Base-by-base conservation (phyloP, 2,329 filamentous ascomycete genomes). In the Spiromastix sp. region DNA sequence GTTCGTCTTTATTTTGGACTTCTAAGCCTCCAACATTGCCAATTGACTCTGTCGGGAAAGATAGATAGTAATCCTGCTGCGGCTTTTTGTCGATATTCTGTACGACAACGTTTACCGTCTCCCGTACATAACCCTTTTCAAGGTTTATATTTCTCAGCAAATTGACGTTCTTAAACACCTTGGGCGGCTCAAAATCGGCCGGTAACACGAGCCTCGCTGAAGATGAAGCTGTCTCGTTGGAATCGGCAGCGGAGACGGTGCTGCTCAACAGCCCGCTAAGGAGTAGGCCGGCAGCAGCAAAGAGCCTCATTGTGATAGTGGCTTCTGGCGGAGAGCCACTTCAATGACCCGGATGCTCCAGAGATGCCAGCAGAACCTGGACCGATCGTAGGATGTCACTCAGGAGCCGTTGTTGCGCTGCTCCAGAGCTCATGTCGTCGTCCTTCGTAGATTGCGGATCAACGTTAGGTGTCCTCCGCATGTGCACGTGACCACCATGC, bases 101-200 rank as follows among this genome's bases (percentile, higher is more conserved):
- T 44, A 98, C 77, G 34, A 93, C 71, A n/a, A 94, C 80, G 63
- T 96, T 95, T 70, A 95, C 77, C 10, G 79, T 81, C 63, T 96
- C 89, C 55, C 86, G 80, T 37, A 79, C 78, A 53, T 91, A 96
- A 48, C 78, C 83, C 70, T 95, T 96, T 63, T 96, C 89, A 39
- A 95, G 64, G 47, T 93, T 94, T 54, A 93, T 80, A 45, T 82
- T 79, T 51, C 91, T 83, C 34, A 96, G 81, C 19, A 96, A 64
- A 59, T 98, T 96, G 61, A 72, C 73, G 63, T 98, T 95, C 66
- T 87, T 85, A 68, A 94, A 98, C 47, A 87, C 83, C 57, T 85
- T 83, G 10, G 87, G 81, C 36, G 89, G 86, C 60, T 75, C 81
- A 68, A 95, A 94, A 42, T 60, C 53, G 41, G 50, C 48, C 27